phyloP scores from a whole-genome alignment of 2,329 filamentous ascomycete species.

The Tolypocladium sp. region DNA sequence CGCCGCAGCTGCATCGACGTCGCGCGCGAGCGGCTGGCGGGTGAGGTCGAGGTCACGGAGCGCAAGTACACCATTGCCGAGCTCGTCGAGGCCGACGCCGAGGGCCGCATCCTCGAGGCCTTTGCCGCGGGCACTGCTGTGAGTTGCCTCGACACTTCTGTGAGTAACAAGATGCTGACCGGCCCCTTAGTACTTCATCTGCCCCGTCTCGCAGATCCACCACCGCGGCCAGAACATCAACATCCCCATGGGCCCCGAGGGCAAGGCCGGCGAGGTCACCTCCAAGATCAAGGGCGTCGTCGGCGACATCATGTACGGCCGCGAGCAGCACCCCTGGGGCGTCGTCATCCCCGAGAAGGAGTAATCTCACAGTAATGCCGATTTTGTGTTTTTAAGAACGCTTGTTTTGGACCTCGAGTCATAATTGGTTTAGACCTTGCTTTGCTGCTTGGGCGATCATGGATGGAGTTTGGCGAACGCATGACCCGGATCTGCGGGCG shows the following conservation, averaged over 20 bases:
- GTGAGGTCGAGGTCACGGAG: constrained; percentile 65
- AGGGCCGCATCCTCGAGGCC: constrained; percentile 72
- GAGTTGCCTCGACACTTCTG: constrained; percentile 25
- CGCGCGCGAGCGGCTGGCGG: constrained; percentile 50
- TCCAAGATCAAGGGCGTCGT: constrained; percentile 57
- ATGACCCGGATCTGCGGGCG: not conserved
- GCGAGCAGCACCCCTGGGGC: constrained; percentile 59
- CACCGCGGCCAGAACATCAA: constrained; percentile 55
- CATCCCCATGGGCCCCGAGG: constrained; percentile 49
- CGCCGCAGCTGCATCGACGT: constrained; percentile 70
- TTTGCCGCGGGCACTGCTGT: constrained; percentile 84
- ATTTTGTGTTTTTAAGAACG: no score
- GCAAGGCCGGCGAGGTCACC: constrained; percentile 44
- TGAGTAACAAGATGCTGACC: constrained; percentile 9
- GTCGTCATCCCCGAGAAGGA: constrained; percentile 56
- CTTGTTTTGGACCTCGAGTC: not conserved
- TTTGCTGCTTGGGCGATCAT: not conserved
- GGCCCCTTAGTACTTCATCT: constrained; percentile 54
- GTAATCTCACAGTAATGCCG: constrained; percentile 10
- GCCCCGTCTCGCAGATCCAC: constrained; percentile 57
- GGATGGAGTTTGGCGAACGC: not conserved
- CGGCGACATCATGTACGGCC: constrained; percentile 66
- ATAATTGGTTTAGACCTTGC: not conserved
- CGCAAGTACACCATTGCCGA: constrained; percentile 75
- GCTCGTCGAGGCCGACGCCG: constrained; percentile 58